These are phyloP conservation scores for Solanum hybrid DNA, from an alignment of 305 asterid species.

Conservation along the genomic window DNA sequence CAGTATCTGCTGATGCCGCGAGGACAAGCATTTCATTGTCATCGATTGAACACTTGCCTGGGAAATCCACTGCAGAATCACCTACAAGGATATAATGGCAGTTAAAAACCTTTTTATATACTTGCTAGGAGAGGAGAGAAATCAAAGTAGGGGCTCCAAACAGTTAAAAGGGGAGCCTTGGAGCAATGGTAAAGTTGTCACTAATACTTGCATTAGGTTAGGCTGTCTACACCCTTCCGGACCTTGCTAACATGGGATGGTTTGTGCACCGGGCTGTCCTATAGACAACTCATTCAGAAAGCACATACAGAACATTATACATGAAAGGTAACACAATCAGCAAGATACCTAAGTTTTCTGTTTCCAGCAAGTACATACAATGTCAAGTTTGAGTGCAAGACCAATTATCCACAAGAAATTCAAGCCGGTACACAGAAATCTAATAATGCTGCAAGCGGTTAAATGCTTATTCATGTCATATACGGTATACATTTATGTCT, in stretches of 20 bases:
- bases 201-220: background rate
- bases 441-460: background rate
- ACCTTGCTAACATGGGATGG: background rate
- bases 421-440: background rate
- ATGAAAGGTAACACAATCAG: background rate
- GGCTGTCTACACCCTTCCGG: background rate
- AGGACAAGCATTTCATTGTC: conserved; percentile 24
- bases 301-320: background rate
- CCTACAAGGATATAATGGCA: conserved; percentile 19
- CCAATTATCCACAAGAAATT: background rate
- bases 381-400: background rate
- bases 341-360: background rate
- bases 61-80: conserved; percentile 33
- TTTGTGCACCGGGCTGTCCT: background rate
- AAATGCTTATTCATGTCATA: background rate
- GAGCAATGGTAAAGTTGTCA: background rate
- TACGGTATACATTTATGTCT: background rate
- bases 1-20: conserved; percentile 24
- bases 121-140: background rate
- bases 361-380: background rate
- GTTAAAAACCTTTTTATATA: background rate
- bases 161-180: background rate
- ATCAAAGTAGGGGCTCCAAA: background rate
- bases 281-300: background rate
- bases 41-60: conserved; percentile 16